phyloP scores from a whole-genome alignment of 75 land plant genomes.

The Adiantum capillusveneris region DNA sequence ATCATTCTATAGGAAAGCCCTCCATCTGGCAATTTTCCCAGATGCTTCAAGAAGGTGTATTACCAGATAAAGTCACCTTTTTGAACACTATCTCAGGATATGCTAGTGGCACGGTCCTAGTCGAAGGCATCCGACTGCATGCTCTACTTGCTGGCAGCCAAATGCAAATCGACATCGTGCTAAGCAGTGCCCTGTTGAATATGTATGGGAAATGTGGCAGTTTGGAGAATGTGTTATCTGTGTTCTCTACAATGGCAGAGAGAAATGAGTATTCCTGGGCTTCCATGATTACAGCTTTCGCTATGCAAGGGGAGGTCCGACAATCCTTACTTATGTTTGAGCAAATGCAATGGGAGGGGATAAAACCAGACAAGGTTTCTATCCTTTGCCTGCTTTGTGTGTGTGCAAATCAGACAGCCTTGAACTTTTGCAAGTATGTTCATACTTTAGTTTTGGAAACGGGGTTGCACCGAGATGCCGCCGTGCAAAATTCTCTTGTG shows the following conservation, averaged over 20 bases:
- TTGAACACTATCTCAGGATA: neutral
- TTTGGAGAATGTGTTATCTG: conserved; percentile 13
- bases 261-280: conserved; percentile 52
- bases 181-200: conserved; percentile 31
- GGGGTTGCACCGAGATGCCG: neutral
- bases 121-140: conserved; percentile 31
- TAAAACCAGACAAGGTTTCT: conserved; percentile 9
- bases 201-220: conserved; percentile 38
- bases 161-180: conserved; percentile 3
- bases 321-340: conserved; percentile 38
- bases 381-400: conserved; percentile 6
- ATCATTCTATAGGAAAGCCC: neutral
- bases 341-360: conserved; percentile 34
- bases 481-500: conserved; percentile 20
- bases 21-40: neutral
- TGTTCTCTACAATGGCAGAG: conserved; percentile 31
- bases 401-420: conserved; percentile 1
- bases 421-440: conserved; percentile 3
- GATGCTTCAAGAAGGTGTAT: neutral
- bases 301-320: conserved; percentile 26
- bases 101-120: neutral
- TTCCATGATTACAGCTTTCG: conserved; percentile 46
- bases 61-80: neutral
- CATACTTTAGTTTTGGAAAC: neutral
- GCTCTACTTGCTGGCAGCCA: conserved; percentile 19